A percentile compares a stretch with the other conserved stretches of the same genome.
Conservation (phyloP, 345 rosid species). For the Stellera chamaejasme region DNA sequence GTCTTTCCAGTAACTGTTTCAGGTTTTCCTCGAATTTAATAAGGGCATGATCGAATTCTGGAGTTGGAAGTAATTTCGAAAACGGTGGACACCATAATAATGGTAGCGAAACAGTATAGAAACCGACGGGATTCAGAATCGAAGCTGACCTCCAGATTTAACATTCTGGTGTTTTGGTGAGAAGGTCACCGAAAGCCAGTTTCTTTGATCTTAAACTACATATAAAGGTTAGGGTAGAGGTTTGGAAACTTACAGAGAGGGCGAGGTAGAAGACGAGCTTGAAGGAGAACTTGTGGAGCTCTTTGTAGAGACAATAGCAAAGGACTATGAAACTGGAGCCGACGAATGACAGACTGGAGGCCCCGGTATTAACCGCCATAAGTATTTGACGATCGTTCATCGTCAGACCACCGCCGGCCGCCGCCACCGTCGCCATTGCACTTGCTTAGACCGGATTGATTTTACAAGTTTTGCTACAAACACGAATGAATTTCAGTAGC, state of each 20-base stretch:
- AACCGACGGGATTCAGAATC: conserved; percentile 6
- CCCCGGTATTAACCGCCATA: conserved; percentile 56
- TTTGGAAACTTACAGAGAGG: conserved; percentile 50
- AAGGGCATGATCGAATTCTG: too few relatives aligned
- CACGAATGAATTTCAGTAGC: too few relatives aligned
- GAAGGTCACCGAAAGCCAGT: neutral
- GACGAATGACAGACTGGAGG: conserved; percentile 71
- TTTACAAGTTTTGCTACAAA: too few relatives aligned
- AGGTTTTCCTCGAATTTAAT: too few relatives aligned
- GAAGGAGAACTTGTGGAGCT: conserved; percentile 95
- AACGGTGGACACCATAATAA: too few relatives aligned
- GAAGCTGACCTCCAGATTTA: neutral
- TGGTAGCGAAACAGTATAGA: neutral
- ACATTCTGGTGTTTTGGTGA: too few relatives aligned
- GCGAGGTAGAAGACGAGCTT: conserved; percentile 98
- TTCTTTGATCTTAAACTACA: neutral
- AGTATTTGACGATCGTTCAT: conserved; percentile 47
- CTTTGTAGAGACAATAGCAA: conserved; percentile 84
- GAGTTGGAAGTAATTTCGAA: too few relatives aligned
- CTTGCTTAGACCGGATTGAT: neutral
- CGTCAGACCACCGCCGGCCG: conserved; percentile 46
- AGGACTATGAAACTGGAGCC: conserved; percentile 89
- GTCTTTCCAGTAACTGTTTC: too few relatives aligned
- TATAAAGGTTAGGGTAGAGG: neutral
- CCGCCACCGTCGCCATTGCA: conserved; percentile 20